Base-by-base conservation (phyloP, 345 rosid species). In the Pugionium dolabratum region DNA sequence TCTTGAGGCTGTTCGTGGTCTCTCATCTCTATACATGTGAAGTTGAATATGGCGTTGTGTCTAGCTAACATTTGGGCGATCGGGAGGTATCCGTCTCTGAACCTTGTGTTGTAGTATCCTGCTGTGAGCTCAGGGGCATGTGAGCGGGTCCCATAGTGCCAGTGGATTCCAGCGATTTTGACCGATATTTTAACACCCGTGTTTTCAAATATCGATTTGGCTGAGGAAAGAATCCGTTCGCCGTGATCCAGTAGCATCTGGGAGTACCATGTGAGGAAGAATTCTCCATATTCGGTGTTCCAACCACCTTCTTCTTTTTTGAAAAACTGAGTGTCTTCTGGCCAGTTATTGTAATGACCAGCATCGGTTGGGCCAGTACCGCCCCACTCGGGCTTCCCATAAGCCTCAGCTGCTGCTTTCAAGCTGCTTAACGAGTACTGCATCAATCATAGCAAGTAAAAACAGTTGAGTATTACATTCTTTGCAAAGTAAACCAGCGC, bases 111-210 rank as follows among this genome's bases (percentile, higher is more conserved):
- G 69, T 88, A 94, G 76, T 90, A 94, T 36, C 99, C 99, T 26
- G 97, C 99, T 3, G 97, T 94, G 59, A 94, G 99, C 76, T 94
- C 99, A 26, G 99, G 95, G 36, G 99, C 96, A 49, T 94, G 99
- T 11, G 97, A 94, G 25, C 97, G 79, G 4, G 79, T 79, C n/a
- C 99, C 99, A 1, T 86, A 94, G 61, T 94, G 99, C 97, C 99
- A 94, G 65, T 94, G 99, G 63, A 94, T 94, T 46, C 99, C 99
- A 7, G 97, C 96, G 63, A 94, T 35, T 74, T 94, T 94, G 2
- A 86, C 96, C 0, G 99, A 94, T 55, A 94, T 85, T 76, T 94
- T 94, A 11, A 79, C 86, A 0, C 81, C 84, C 0, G 72, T 66
- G 39, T 63, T 66, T 39, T 84, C 80, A 1, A 84, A 94, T 36